Conservation (phyloP, 352 stramenopile genomes). For the Pythium utonaiense region DNA sequence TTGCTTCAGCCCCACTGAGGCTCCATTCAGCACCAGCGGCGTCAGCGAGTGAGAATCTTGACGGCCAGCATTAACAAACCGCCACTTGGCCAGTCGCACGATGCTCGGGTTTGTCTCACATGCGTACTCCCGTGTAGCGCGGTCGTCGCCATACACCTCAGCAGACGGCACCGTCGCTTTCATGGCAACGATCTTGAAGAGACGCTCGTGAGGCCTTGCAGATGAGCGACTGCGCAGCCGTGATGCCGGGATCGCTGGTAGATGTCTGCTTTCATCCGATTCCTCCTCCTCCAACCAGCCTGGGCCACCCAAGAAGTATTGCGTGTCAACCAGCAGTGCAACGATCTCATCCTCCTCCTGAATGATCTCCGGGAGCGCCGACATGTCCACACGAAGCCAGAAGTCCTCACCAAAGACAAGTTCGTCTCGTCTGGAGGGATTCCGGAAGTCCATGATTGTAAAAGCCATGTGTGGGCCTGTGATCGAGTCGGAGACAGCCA, state of each 20-base stretch:
- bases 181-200: constrained; percentile 55
- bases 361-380: constrained; percentile 13
- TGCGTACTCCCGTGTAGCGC: constrained; percentile 53
- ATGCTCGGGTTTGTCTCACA: constrained; percentile 57
- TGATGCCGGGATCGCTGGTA: background rate
- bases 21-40: constrained; percentile 22
- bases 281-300: constrained; percentile 36
- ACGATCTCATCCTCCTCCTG: constrained; percentile 29
- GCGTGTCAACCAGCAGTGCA: constrained; percentile 46
- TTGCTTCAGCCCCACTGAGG: constrained; percentile 5
- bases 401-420: constrained; percentile 45
- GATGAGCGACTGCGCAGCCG: background rate
- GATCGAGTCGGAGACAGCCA: constrained; percentile 17
- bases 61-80: constrained; percentile 22
- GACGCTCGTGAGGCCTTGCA: background rate
- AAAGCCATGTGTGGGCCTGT: constrained; percentile 58
- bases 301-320: constrained; percentile 53
- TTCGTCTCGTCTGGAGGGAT: constrained; percentile 39
- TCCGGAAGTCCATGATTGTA: constrained; percentile 59
- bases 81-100: constrained; percentile 52
- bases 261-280: background rate
- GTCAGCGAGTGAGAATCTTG: background rate
- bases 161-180: constrained; percentile 41
- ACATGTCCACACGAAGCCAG: constrained; percentile 48
- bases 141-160: constrained; percentile 59